phyloP scores from a whole-genome alignment of 192 early-diverging fungal species.

The Entophlyctis helioformis region DNA sequence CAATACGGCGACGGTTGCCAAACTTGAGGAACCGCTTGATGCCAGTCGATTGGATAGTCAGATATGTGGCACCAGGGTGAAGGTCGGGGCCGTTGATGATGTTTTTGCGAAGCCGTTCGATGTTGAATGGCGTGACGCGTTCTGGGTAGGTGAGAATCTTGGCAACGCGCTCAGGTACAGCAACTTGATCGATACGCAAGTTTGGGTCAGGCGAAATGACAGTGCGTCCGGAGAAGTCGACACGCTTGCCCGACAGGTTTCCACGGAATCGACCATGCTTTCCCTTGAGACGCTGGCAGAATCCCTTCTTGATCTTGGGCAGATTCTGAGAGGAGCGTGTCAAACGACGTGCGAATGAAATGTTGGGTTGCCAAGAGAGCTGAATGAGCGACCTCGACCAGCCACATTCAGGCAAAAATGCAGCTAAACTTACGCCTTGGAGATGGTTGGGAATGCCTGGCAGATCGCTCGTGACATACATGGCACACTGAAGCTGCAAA shows the following conservation, averaged over 20 bases:
- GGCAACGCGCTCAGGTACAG: constrained; percentile 82
- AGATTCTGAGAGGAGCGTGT: constrained; percentile 37
- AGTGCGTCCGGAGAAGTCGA: constrained; percentile 96
- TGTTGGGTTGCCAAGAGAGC: no score
- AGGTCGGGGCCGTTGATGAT: constrained; percentile 79
- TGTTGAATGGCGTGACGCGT: constrained; percentile 81
- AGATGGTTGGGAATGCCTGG: constrained; percentile 69
- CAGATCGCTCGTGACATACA: constrained; percentile 95
- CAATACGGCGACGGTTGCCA: constrained; percentile 54
- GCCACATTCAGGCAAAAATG: not conserved
- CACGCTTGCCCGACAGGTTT: constrained; percentile 97
- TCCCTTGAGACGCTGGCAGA: constrained; percentile 95
- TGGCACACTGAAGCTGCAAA: constrained; percentile 79
- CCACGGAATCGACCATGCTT: constrained; percentile 98
- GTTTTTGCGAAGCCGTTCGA: constrained; percentile 58
- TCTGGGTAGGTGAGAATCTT: constrained; percentile 94
- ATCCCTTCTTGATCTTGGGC: constrained; percentile 60
- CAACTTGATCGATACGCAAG: constrained; percentile 91
- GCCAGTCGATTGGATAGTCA: constrained; percentile 22
- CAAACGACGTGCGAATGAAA: constrained; percentile 9
- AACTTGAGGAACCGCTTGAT: constrained; percentile 50
- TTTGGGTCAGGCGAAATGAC: constrained; percentile 99
- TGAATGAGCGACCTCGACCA: no score
- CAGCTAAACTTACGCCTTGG: constrained; percentile 14
- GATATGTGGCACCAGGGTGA: constrained; percentile 87